These are phyloP conservation scores for Coemansia sp. DNA, from an alignment of 192 early-diverging fungal genomes.

Conservation along the genomic window DNA sequence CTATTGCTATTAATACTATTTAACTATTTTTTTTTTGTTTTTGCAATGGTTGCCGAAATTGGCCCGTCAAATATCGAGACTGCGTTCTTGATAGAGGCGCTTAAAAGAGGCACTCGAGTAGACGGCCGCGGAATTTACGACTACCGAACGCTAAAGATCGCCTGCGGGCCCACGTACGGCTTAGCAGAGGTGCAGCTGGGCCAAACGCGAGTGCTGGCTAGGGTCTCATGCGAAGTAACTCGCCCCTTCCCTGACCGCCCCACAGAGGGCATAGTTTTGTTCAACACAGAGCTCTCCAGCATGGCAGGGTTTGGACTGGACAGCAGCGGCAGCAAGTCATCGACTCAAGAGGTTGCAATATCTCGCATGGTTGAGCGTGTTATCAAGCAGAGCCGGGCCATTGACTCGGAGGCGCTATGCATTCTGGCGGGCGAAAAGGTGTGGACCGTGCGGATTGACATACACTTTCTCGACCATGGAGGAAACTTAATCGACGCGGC, in stretches of 20 bases:
- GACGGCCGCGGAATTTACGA: constrained; percentile 79
- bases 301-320: constrained; percentile 82
- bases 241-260: constrained; percentile 72
- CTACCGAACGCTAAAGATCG: constrained; percentile 64
- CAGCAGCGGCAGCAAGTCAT: constrained; percentile 49
- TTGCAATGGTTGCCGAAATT: constrained; percentile 41
- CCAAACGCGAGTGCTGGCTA: constrained; percentile 72
- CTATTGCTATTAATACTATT: too few species aligned
- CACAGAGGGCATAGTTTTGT: constrained; percentile 81
- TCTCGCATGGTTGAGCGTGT: constrained; percentile 86
- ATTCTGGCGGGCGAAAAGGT: constrained; percentile 95
- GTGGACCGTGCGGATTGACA: constrained; percentile 87
- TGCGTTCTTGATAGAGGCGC: constrained; percentile 69
- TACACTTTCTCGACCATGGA: constrained; percentile 90
- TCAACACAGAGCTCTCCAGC: constrained; percentile 84
- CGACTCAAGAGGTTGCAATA: constrained; percentile 82
- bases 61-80: constrained; percentile 72
- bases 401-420: constrained; percentile 96
- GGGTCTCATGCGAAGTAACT: constrained; percentile 67
- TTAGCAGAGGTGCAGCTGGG: constrained; percentile 78
- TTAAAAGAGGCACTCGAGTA: constrained; percentile 65
- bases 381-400: constrained; percentile 73
- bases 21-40: background rate
- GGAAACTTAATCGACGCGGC: constrained; percentile 94
- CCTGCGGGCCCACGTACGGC: constrained; percentile 68